Base-by-base conservation (phyloP, 2,329 filamentous ascomycete species). In the Bipolaris gigantea region DNA sequence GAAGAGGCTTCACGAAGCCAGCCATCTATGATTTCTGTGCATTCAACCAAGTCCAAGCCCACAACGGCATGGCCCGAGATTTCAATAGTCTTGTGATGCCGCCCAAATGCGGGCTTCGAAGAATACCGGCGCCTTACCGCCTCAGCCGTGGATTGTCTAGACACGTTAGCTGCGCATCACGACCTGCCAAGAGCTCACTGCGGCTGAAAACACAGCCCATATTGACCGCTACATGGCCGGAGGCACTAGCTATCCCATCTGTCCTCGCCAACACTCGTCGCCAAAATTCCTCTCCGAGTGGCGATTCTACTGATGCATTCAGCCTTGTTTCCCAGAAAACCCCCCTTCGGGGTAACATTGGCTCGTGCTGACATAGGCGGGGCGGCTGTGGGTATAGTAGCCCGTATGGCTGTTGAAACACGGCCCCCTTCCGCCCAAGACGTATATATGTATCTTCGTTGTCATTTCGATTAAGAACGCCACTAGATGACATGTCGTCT, bases 381-480 rank as follows among this genome's bases (percentile, higher is more conserved):
- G 39, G 36, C 32, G 16, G 16, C 9, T 15, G 30, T 39, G 41
- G 34, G 34, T n/a, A 33, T 27, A 16, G 38, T 27, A 16, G 38
- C 15, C 40, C 33, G 34, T n/a, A 33, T 27, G 23, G 38, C 15
- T 45, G 38, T 49, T 45, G 51, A 40, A 48, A 55, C 39, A 39
- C 45, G 48, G 48, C 44, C 52, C 34, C 41, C 55, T 41, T 55
- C 35, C 32, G 33, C 18, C 30, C 52, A 41, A 35, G 15, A 36
- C 33, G 34, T 27, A 27, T 10, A 10, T 30, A 47, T 10, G 25
- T 30, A 47, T 41, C 48, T 32, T 18, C 36, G 30, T 15, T 30
- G 40, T 51, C 51, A 50, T 52, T 56, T 48, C 34, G 44, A 52
- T 32, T 51, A 50, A 48, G n/a, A 32, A 41, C 48, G 52, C 55